These are phyloP conservation scores for Aspergillus tubingensis DNA, from an alignment of 2,329 filamentous ascomycete genomes.

Conservation along the genomic window DNA sequence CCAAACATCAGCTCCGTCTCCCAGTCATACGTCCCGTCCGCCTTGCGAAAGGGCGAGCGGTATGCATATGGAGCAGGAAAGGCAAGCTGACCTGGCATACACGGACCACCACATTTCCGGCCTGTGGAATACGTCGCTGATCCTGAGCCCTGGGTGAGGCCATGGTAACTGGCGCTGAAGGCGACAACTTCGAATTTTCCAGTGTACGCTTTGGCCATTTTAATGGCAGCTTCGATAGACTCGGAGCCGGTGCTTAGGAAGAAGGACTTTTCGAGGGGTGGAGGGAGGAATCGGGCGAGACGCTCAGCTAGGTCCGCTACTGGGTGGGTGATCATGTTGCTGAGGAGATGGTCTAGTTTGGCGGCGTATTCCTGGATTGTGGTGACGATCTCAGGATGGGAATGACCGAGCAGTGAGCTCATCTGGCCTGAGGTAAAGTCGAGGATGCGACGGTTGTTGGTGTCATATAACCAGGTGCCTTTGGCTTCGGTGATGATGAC, in stretches of 20 bases:
- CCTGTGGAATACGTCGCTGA: constrained; percentile 47
- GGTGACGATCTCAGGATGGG: constrained; percentile 59
- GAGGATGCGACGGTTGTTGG: constrained; percentile 49
- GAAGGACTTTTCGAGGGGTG: constrained; percentile 55
- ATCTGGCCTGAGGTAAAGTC: constrained; percentile 65
- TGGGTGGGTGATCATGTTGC: constrained; percentile 59
- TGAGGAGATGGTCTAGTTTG: constrained; percentile 61
- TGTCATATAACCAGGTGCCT: constrained; percentile 52
- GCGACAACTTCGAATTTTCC: constrained; percentile 67
- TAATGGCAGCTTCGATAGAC: constrained; percentile 63
- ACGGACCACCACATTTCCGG: constrained; percentile 24
- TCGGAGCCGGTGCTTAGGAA: constrained; percentile 62
- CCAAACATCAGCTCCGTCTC: constrained; percentile 64
- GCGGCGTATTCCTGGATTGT: constrained; percentile 53
- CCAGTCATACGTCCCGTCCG: constrained; percentile 66
- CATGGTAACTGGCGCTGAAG: constrained; percentile 62
- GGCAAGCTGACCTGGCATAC: constrained; percentile 58
- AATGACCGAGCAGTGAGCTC: constrained; percentile 61
- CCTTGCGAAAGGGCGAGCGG: constrained; percentile 60
- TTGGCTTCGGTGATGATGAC: constrained; percentile 49
- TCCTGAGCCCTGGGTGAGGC: constrained; percentile 57
- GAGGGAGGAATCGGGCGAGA: constrained; percentile 52
- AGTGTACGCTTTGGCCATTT: constrained; percentile 64
- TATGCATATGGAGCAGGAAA: constrained; percentile 64
- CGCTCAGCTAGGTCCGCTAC: constrained; percentile 58